These are phyloP conservation scores for Phytophthora megakarya DNA, from an alignment of 352 stramenopile species.

Conservation along the genomic window DNA sequence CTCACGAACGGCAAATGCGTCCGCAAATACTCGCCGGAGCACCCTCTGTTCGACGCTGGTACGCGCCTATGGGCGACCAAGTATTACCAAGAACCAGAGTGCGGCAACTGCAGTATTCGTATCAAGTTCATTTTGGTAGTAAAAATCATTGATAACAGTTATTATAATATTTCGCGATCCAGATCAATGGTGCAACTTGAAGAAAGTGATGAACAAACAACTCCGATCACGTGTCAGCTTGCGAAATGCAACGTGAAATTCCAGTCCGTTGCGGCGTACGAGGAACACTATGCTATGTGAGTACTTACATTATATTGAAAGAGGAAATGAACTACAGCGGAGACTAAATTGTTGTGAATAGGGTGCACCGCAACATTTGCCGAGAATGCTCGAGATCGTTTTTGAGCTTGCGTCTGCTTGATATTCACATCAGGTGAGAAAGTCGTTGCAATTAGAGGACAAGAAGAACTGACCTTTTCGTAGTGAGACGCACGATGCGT, in stretches of 20 bases:
- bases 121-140: too few species aligned
- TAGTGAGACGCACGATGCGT: constrained; percentile 69
- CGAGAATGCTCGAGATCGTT: constrained; percentile 56
- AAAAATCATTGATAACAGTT: background rate
- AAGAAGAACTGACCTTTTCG: background rate
- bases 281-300: constrained; percentile 74
- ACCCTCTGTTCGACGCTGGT: constrained; percentile 50
- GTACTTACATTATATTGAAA: background rate
- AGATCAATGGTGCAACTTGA: constrained; percentile 33
- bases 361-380: constrained; percentile 50
- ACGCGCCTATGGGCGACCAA: constrained; percentile 48
- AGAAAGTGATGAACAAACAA: constrained; percentile 10
- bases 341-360: background rate
- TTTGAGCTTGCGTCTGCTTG: constrained; percentile 51
- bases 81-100: constrained; percentile 50
- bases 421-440: constrained; percentile 57
- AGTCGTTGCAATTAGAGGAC: background rate
- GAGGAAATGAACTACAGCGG: background rate
- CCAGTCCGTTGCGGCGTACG: constrained; percentile 48
- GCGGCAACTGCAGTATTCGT: background rate
- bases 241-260: constrained; percentile 53
- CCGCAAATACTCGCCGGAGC: constrained; percentile 57
- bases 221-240: constrained; percentile 47
- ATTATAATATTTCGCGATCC: background rate
- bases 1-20: constrained; percentile 52